Conservation (phyloP, 2,329 filamentous ascomycete genomes). For the Thyridium curvatum region DNA sequence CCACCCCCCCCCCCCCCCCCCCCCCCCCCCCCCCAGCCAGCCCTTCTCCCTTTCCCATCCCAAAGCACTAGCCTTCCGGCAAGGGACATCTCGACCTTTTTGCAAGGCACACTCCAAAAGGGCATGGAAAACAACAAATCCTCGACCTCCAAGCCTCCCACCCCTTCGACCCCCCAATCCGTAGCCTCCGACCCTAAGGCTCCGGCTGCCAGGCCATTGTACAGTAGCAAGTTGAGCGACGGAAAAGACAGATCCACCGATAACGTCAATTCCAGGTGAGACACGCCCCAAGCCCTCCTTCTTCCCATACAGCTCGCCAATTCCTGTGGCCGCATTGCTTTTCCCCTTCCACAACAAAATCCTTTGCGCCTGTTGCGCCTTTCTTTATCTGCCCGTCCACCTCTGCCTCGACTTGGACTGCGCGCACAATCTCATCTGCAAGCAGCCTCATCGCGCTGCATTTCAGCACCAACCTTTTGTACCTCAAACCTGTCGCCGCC, state of each 20-base stretch:
- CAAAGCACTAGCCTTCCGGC: no score
- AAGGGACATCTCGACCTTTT: no score
- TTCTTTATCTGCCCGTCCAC: background rate
- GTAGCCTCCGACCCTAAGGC: conserved; percentile 13
- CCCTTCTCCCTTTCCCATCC: no score
- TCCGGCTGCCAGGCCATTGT: conserved; percentile 15
- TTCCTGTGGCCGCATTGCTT: conserved; percentile 2
- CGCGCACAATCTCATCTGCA: background rate
- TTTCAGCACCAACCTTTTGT: conserved; percentile 1
- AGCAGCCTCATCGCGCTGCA: background rate
- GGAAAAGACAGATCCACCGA: conserved; percentile 15
- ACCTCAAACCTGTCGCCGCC: background rate
- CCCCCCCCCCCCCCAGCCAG: no score
- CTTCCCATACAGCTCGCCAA: conserved; percentile 11
- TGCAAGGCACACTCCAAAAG: background rate
- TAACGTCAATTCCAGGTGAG: conserved; percentile 20
- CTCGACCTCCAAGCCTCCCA: conserved; percentile 14
- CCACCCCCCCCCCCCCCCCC: no score
- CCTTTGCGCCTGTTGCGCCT: background rate
- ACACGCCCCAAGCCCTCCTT: conserved; percentile 11
- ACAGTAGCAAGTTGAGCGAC: conserved; percentile 24
- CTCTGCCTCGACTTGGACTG: background rate
- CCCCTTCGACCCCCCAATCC: conserved; percentile 12
- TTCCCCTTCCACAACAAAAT: background rate
- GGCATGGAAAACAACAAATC: conserved; percentile 18